Percentiles rank a stretch among this genome's conserved stretches.
Evolutionary conservation across 2,329 filamentous ascomycete species (phyloP).

Genomic region (Diplodia intermedia): DNA sequence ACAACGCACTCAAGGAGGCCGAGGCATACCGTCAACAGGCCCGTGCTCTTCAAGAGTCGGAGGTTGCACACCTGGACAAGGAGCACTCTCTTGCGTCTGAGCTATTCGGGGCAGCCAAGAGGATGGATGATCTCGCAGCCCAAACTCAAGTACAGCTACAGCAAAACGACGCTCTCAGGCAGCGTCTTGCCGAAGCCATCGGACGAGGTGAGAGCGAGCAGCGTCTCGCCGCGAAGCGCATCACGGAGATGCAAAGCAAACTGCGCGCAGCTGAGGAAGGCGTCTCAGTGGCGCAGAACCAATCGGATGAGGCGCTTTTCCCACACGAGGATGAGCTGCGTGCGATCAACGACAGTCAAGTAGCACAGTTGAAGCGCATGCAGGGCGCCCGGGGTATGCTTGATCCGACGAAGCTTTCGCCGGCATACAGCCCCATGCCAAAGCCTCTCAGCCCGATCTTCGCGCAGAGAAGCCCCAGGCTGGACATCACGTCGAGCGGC

Average conservation of each 20-base stretch:
- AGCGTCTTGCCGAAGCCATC: constrained; percentile 79
- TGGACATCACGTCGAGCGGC: constrained; percentile 68
- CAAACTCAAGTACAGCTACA: constrained; percentile 82
- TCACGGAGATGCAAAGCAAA: constrained; percentile 81
- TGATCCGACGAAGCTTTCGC: constrained; percentile 38
- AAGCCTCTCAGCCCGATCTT: constrained; percentile 70
- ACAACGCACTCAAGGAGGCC: constrained; percentile 72
- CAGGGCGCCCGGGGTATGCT: constrained; percentile 48
- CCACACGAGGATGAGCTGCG: constrained; percentile 87
- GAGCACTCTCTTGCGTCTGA: constrained; percentile 55
- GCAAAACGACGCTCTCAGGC: constrained; percentile 76
- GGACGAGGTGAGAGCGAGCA: constrained; percentile 84
- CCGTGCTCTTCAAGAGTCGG: constrained; percentile 63
- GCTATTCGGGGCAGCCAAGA: constrained; percentile 73
- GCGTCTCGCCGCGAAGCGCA: constrained; percentile 77
- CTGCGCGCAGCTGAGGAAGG: constrained; percentile 85
- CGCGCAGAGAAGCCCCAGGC: constrained; percentile 62
- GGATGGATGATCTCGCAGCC: constrained; percentile 78
- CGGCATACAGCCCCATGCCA: constrained; percentile 58
- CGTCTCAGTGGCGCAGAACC: constrained; percentile 80
- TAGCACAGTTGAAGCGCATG: constrained; percentile 76
- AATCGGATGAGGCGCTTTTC: constrained; percentile 82
- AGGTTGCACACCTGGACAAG: constrained; percentile 54
- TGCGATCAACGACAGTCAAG: constrained; percentile 77
- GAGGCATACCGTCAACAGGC: constrained; percentile 67